Evolutionary conservation across 2,329 filamentous ascomycete genomes (phyloP), one percentile per base, ranked within the genome.

Genomic region (Chrysoporthe cubensis): DNA sequence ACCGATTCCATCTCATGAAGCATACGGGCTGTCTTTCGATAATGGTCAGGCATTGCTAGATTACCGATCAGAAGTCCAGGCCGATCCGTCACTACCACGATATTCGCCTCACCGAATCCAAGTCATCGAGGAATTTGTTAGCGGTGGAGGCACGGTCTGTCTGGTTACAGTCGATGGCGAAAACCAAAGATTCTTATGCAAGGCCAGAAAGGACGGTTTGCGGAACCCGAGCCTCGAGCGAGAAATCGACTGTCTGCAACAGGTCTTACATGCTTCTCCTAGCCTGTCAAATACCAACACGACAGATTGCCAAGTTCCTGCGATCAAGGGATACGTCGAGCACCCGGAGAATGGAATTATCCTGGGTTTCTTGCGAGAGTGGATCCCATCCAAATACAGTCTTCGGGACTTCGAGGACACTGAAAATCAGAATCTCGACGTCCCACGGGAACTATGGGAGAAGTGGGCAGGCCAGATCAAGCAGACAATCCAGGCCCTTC

Each of bases 401-500:
- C 46, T 66, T 8, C 32, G 18, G 16, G 64, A 57, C 26, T 40
- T 66, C 4, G 7, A 62, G 46, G n/a, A 56, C n/a, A 57, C 32
- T 13, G 34, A 40, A 14, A 54, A 18, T 60, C 44, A 13, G 14
- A 21, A 34, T 7, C 40, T 43, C 13, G 3, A 59, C 37, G 34
- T 44, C 43, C 34, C 54, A 14, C 48, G 21, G 46, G 58, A 66
- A 2, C 13, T 34, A 44, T 58, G 58, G 42, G 46, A 62, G 42
- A 64, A 60, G 6, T 48, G 44, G 44, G 52, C 54, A 50, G 2
- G n/a, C 13, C 75, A 78, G 68, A 72, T 78, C 48, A 69, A 71
- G n/a, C 61, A 73, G 54, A 73, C 71, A 0, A 66, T 78, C 16
- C 26, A 71, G 40, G 40, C 26, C n/a, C 71, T 79, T 13, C 76